phyloP scores from a whole-genome alignment of 805 yeast species.

The Citeromyces matritensis region DNA sequence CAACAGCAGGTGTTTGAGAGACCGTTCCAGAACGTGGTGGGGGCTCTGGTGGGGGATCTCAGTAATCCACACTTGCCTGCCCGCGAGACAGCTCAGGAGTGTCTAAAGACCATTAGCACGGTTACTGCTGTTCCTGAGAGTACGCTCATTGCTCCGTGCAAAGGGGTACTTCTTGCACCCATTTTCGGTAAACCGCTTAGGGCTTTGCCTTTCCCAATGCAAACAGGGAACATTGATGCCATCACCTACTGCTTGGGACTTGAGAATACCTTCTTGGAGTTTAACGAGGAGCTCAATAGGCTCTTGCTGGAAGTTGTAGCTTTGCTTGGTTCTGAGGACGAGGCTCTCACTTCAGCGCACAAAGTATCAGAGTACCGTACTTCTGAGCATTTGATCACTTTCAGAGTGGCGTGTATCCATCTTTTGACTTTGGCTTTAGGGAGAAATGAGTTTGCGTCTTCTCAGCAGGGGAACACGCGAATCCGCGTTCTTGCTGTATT shows the following conservation, averaged over 20 bases:
- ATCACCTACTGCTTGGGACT: slow-evolving; percentile 80
- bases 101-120: slow-evolving; percentile 53
- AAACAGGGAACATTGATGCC: slow-evolving; percentile 95
- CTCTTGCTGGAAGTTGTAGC: slow-evolving; percentile 83
- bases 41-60: slow-evolving; percentile 84
- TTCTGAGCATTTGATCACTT: slow-evolving; percentile 71
- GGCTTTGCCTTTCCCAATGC: slow-evolving; percentile 97
- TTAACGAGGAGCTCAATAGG: slow-evolving; percentile 80
- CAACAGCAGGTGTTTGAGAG: slow-evolving; percentile 52
- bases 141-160: slow-evolving; percentile 69
- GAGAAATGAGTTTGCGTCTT: slow-evolving; percentile 67
- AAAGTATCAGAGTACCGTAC: slow-evolving; percentile 78
- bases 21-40: slow-evolving; percentile 66
- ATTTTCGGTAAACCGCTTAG: slow-evolving; percentile 94
- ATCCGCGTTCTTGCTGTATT: slow-evolving; percentile 83
- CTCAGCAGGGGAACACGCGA: slow-evolving; percentile 41
- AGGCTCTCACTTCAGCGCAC: slow-evolving; percentile 79
- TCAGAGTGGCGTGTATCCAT: slow-evolving; percentile 82
- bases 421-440: slow-evolving; percentile 72
- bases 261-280: slow-evolving; percentile 68
- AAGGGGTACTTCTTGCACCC: slow-evolving; percentile 72
- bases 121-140: slow-evolving; percentile 58
- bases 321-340: slow-evolving; percentile 95
- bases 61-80: slow-evolving; percentile 80
- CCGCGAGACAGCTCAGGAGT: slow-evolving; percentile 65